Conservation (phyloP, 805 yeast species). For the Pichia paraexigua region DNA sequence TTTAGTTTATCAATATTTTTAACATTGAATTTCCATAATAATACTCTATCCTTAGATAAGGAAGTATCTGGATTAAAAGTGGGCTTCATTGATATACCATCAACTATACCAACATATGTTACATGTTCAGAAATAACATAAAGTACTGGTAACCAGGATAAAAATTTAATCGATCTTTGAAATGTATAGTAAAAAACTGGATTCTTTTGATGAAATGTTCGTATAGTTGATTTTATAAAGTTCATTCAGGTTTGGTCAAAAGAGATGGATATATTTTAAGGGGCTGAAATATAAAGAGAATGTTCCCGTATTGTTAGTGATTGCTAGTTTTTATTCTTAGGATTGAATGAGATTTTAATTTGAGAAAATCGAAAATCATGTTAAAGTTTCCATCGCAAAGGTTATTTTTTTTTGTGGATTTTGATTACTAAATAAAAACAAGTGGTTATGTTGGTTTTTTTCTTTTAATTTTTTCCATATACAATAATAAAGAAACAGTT, state of each 20-base stretch:
- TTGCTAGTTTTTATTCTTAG: no score
- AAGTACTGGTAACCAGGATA: slow-evolving; percentile 76
- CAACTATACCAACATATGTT: slow-evolving; percentile 62
- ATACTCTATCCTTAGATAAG: slow-evolving; percentile 48
- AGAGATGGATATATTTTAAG: no score
- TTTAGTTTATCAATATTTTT: slow-evolving; percentile 38
- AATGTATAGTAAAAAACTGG: slow-evolving; percentile 23
- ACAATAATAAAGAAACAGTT: not conserved
- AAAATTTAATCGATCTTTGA: slow-evolving; percentile 29
- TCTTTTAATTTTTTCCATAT: no score
- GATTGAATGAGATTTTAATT: not conserved
- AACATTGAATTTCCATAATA: slow-evolving; percentile 59
- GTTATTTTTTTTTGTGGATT: not conserved
- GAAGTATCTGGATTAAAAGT: slow-evolving; percentile 54
- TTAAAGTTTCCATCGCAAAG: not conserved
- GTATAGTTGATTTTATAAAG: not conserved
- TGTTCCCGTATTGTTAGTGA: no score
- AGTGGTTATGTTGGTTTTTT: no score
- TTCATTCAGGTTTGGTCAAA: not conserved
- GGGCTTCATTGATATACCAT: slow-evolving; percentile 86
- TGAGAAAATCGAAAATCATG: not conserved
- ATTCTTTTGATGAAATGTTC: not conserved
- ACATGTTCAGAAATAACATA: slow-evolving; percentile 63
- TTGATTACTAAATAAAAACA: no score
- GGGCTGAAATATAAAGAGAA: no score